phyloP scores from a whole-genome alignment of 2,329 filamentous ascomycete genomes.

The Alternaria panax region DNA sequence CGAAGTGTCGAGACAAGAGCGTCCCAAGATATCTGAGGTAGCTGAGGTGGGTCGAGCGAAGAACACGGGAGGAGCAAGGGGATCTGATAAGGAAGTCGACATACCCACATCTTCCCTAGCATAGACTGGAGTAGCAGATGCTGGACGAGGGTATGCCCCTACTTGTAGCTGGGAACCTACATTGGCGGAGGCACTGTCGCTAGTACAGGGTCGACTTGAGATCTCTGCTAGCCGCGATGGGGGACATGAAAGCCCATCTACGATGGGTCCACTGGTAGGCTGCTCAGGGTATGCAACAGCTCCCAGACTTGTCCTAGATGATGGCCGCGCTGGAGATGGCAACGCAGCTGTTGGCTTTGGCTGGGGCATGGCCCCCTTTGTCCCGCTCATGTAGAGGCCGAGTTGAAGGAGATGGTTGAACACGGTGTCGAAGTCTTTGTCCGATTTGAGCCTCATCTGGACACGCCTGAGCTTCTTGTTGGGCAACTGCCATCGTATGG shows the following conservation, averaged over 20 bases:
- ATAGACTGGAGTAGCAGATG: conserved; percentile 23
- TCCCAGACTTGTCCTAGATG: background rate
- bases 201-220: conserved; percentile 32
- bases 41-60: conserved; percentile 37
- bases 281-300: conserved; percentile 4
- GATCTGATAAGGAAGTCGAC: conserved; percentile 10
- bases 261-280: background rate
- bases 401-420: conserved; percentile 43
- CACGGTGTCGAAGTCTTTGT: conserved; percentile 48
- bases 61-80: conserved; percentile 36
- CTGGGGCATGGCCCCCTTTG: conserved; percentile 16
- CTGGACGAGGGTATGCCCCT: conserved; percentile 20
- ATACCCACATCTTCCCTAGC: background rate
- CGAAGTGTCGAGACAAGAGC: background rate
- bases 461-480: conserved; percentile 52
- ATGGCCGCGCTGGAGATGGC: conserved; percentile 5
- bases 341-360: conserved; percentile 20
- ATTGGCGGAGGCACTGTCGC: conserved; percentile 19
- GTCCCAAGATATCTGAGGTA: conserved; percentile 20
- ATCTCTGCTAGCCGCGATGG: conserved; percentile 38
- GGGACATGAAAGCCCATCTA: conserved; percentile 31
- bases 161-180: conserved; percentile 21
- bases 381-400: conserved; percentile 42
- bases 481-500: conserved; percentile 51
- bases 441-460: conserved; percentile 54